Evolutionary conservation across 2,329 filamentous ascomycete species (phyloP).

Genomic region (Botrytis paeoniae): DNA sequence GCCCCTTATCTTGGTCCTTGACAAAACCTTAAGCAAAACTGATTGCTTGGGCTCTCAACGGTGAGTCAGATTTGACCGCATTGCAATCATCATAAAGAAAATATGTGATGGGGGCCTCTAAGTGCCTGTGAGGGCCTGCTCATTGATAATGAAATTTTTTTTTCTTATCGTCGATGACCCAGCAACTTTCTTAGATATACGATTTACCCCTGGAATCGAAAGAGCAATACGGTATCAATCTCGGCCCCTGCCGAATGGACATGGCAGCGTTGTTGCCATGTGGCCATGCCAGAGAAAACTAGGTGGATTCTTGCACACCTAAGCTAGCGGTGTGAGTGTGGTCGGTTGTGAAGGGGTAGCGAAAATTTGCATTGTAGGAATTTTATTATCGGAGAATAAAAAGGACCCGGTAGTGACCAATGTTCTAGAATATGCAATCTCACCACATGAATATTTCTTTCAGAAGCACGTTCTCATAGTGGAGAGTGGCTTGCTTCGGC

Average conservation of each 20-base stretch:
- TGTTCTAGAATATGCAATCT: slow-evolving; percentile 8
- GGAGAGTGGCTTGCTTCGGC: not conserved
- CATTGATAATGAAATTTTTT: not conserved
- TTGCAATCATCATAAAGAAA: not conserved
- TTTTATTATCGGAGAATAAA: not conserved
- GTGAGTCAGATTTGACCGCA: not conserved
- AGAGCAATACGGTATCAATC: not conserved
- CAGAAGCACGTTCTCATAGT: not conserved
- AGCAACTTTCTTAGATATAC: not conserved
- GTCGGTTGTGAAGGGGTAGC: not conserved
- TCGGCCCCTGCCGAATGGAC: not conserved
- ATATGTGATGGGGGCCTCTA: not conserved
- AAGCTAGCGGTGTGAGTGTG: not conserved
- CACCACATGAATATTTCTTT: not conserved
- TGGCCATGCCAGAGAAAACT: not conserved
- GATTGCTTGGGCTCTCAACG: not conserved
- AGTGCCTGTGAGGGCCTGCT: not conserved
- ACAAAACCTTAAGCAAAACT: not conserved
- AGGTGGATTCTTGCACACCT: not conserved
- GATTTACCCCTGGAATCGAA: not conserved
- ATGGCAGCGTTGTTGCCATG: slow-evolving; percentile 5
- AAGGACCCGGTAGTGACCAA: not conserved
- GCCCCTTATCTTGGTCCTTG: not conserved
- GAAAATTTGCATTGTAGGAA: slow-evolving; percentile 1
- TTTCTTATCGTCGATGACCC: not conserved